Percentiles rank a stretch among this genome's conserved stretches.
These are phyloP conservation scores for Lachancea quebecensis DNA, from an alignment of 805 yeast genomes.

Conservation along the genomic window DNA sequence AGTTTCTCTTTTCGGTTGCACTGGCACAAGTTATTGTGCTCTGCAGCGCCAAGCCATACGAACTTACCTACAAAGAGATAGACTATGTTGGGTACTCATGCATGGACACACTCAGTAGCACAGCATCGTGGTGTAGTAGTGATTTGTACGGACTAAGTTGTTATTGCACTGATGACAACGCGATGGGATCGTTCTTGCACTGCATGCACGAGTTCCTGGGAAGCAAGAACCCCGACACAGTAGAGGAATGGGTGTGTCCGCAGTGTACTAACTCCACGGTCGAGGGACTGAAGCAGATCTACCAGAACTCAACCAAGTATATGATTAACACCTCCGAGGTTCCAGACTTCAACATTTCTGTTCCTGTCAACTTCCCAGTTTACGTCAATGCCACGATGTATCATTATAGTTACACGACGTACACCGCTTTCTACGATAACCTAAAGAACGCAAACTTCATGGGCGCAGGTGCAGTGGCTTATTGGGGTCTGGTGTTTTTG, in stretches of 20 bases:
- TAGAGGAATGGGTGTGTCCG: conserved; percentile 22
- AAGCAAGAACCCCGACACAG: conserved; percentile 6
- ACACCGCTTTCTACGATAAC: conserved; percentile 31
- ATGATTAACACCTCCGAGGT: conserved; percentile 30
- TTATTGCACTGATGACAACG: conserved; percentile 24
- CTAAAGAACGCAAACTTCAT: conserved; percentile 37
- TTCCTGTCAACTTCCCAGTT: conserved; percentile 34
- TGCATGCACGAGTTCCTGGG: conserved; percentile 21
- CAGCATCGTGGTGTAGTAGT: conserved; percentile 20
- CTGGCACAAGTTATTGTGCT: no score
- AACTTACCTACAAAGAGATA: conserved; percentile 10
- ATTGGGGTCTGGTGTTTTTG: conserved; percentile 42
- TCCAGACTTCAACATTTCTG: conserved; percentile 32
- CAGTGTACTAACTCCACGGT: conserved; percentile 32
- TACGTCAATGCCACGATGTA: conserved; percentile 25
- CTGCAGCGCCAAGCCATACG: no score
- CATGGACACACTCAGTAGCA: conserved; percentile 16
- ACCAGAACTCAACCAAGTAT: conserved; percentile 39
- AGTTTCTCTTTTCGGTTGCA: no score
- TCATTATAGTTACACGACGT: conserved; percentile 19
- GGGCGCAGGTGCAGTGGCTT: conserved; percentile 42
- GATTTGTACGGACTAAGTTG: conserved; percentile 20
- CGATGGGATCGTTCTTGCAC: conserved; percentile 28
- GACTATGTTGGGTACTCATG: conserved; percentile 22
- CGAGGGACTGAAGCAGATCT: conserved; percentile 32